Base-by-base conservation (phyloP, 306 rosid genomes). In the Lathyrus aphaca region DNA sequence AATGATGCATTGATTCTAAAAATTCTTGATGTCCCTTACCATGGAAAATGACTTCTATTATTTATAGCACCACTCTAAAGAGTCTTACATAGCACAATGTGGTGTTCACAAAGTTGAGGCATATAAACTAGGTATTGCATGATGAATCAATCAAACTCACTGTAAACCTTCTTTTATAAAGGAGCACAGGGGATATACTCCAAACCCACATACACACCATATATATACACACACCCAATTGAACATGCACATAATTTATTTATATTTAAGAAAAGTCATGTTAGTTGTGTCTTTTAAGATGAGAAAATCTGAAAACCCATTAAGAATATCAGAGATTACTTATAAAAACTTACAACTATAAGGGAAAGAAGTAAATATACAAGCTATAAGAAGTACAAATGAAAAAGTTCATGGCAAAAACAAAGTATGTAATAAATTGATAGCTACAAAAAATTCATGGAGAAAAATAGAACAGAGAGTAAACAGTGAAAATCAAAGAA, bases 321-420 rank as follows among this genome's bases (percentile, higher is more conserved):
- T 49, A 23, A 19, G 49, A 55, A 66, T 12, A 55, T 16, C 19
- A 59, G 21, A 66, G 30, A 63, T 44, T 18, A 15, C 64, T 46
- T 29, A 40, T 18, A 30, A 30, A 58, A 75, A 48, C 58, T 48
- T 70, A 23, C 23, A 1, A 49, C 6, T 11, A 25, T 23, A 15
- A 60, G 30, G 65, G 16, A 60, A 40, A 68, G 61, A 57, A 48
- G 32, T 29, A 56, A 70, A 42, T 23, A 54, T 23, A 53, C 39
- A 58, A 64, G 42, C 19, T 9, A 43, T 50, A 25, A 8, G 55
- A 45, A 51, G 38, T 19, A 57, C 61, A 74, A 5, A 40, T 61
- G 66, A 74, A 74, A 73, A 74, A 14, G 39, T 48, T 9, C 51
- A 13, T 53, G 63, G 46, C 64, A 44, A 64, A 11, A 74, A 32